Percentiles rank a stretch among this genome's conserved stretches.
These are phyloP conservation scores for Xylaria acuta DNA, from an alignment of 495 filamentous ascomycete genomes.

Conservation along the genomic window DNA sequence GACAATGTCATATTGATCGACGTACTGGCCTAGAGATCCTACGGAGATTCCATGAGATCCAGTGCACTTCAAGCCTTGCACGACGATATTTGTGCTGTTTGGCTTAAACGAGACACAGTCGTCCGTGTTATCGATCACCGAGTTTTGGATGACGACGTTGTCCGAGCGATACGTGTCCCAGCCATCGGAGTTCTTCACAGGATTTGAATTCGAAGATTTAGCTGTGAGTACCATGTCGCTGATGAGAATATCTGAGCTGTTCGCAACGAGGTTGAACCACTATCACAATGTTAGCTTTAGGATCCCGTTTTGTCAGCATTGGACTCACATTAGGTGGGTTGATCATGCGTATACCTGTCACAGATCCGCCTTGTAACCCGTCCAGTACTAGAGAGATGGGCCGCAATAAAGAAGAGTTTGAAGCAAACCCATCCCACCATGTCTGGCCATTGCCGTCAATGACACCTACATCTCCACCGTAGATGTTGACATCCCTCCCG, in stretches of 20 bases:
- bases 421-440: slow-evolving; percentile 70
- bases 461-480: slow-evolving; percentile 37
- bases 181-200: slow-evolving; percentile 70
- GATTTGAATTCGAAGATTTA: slow-evolving; percentile 43
- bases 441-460: slow-evolving; percentile 60
- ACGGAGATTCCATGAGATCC: slow-evolving; percentile 58
- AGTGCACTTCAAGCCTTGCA: slow-evolving; percentile 73
- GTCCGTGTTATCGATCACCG: slow-evolving; percentile 71
- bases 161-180: slow-evolving; percentile 72
- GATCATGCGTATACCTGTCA: slow-evolving; percentile 66
- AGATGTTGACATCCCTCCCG: slow-evolving; percentile 42
- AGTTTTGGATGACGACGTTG: slow-evolving; percentile 72
- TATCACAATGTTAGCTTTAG: slow-evolving; percentile 2
- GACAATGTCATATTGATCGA: slow-evolving; percentile 36
- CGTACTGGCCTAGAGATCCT: slow-evolving; percentile 43
- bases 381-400: slow-evolving; percentile 66
- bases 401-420: slow-evolving; percentile 44
- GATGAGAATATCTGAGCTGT: slow-evolving; percentile 69
- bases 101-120: slow-evolving; percentile 83
- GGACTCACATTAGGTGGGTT: slow-evolving; percentile 61
- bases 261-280: slow-evolving; percentile 73
- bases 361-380: slow-evolving; percentile 64
- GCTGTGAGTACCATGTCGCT: slow-evolving; percentile 66
- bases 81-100: slow-evolving; percentile 74
- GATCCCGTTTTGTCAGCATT: not conserved